A percentile compares a stretch with the other conserved stretches of the same genome.
These are phyloP conservation scores for Berberis thunbergii DNA, from an alignment of 164 flowering plant species.

Conservation along the genomic window DNA sequence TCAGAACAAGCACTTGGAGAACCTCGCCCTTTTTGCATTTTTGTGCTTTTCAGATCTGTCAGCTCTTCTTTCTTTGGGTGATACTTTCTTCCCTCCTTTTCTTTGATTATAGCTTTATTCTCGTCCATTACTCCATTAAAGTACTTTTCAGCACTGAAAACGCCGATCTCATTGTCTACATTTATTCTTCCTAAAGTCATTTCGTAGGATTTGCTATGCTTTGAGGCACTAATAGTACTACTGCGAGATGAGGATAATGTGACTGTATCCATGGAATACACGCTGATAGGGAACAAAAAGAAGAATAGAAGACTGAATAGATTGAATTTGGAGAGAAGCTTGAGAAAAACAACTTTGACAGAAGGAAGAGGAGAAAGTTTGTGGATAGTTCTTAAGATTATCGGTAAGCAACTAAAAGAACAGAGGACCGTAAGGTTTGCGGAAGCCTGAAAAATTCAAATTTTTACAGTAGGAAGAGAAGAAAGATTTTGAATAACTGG, in stretches of 20 bases:
- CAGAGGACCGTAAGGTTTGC: too few relatives aligned
- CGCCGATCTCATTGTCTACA: constrained; percentile 55
- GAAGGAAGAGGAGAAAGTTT: too few relatives aligned
- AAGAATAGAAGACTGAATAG: not conserved
- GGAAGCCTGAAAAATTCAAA: too few relatives aligned
- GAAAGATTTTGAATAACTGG: too few relatives aligned
- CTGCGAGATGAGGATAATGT: constrained; percentile 21
- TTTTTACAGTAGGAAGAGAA: too few relatives aligned
- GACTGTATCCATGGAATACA: constrained; percentile 21
- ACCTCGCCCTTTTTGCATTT: constrained; percentile 16
- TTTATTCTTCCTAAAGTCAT: constrained; percentile 15
- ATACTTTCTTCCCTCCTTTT: constrained; percentile 4
- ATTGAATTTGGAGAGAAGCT: not conserved
- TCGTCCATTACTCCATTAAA: constrained; percentile 42
- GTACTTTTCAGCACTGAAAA: constrained; percentile 66
- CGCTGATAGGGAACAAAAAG: too few relatives aligned
- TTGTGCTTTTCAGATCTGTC: constrained; percentile 3
- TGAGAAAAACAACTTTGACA: not conserved
- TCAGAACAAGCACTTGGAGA: constrained; percentile 54
- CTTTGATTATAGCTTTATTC: constrained; percentile 7
- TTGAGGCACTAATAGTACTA: constrained; percentile 5
- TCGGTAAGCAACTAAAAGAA: too few relatives aligned
- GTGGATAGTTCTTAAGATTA: too few relatives aligned
- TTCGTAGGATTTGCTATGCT: not conserved
- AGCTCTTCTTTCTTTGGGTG: constrained; percentile 17